Base-by-base conservation (phyloP, 1,284 basidiomycete genomes). In the Cryptococcus maquisensis region DNA sequence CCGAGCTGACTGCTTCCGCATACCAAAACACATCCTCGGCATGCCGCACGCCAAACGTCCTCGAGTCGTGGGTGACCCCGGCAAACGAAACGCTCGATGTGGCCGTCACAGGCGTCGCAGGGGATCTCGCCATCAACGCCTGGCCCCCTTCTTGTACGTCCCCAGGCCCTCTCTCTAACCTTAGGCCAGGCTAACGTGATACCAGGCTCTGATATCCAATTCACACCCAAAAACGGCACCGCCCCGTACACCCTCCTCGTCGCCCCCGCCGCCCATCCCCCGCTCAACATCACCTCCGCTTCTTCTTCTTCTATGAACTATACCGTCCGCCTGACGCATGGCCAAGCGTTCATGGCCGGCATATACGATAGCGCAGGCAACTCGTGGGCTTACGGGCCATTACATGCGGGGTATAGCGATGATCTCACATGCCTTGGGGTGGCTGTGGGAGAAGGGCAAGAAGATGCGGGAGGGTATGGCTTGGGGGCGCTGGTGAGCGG, bases 181-280 rank as follows among this genome's bases (percentile, higher is more conserved):
- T 40, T 39, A 10, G 7, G 7, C 16, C 38, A 20, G 9, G 20
- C 38, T 40, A 15, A 40, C 38, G 7, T 15, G 16, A 16, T 7
- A 13, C 4, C 37, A 64, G 64, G 65, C 49, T 61, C 64, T 35
- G 66, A 68, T 50, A 47, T 68, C 21, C 50, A 55, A 16, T 59
- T 68, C 49, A 66, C 60, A 2, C 63, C 66, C 21, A 63, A 64
- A 24, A 68, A 68, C 46, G 66, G 66, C 16, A 68, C 66, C 13
- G 59, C 58, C 0, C 66, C 66, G 8, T 68, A 59, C 50, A 66
- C 66, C 1, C 52, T 68, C 15, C 47, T 68, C 23, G 59, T 68
- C 21, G 64, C 66, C 13, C 66, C 66, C n/a, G 66, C 66, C 9
- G 54, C 54, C 24, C 64, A 66, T 40, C 66, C 66, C 16, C 66